phyloP scores from a whole-genome alignment of 2,329 filamentous ascomycete genomes.

The Claviceps humidiphila region DNA sequence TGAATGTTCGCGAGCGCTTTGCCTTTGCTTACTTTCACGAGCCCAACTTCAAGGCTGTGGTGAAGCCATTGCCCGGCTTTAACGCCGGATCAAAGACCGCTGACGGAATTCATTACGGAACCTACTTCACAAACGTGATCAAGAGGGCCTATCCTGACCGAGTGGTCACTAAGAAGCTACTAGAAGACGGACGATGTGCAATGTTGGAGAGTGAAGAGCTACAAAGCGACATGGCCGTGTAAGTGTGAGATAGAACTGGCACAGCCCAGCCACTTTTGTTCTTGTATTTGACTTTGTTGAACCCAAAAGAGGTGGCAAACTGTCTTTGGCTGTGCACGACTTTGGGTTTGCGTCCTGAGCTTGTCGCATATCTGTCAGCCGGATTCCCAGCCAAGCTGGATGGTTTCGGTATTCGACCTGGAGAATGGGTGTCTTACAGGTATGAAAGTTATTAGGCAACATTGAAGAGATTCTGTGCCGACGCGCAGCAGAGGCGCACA shows the following conservation, averaged over 20 bases:
- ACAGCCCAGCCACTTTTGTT: not conserved
- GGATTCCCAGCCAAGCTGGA: not conserved
- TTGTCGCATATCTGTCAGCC: not conserved
- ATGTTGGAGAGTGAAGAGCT: constrained; percentile 10
- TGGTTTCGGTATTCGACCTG: not conserved
- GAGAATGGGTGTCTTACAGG: not conserved
- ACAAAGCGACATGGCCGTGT: constrained; percentile 12
- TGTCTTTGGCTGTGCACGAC: not conserved
- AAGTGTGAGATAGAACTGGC: not conserved
- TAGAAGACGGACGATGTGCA: constrained; percentile 16
- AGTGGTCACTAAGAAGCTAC: constrained; percentile 26
- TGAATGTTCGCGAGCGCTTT: constrained; percentile 32
- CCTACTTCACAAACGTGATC: constrained; percentile 38
- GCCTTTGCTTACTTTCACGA: constrained; percentile 37
- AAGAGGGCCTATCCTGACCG: constrained; percentile 35
- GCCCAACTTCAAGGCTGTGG: constrained; percentile 32
- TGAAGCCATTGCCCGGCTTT: constrained; percentile 28
- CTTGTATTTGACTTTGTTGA: not conserved
- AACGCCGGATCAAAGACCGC: constrained; percentile 16
- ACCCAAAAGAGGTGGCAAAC: not conserved
- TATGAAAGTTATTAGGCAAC: not conserved
- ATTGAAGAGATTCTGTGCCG: too few species aligned
- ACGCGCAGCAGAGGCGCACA: too few species aligned
- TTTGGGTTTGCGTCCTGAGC: not conserved
- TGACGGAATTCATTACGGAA: constrained; percentile 36